These are phyloP conservation scores for Suillus paluster DNA, from an alignment of 768 basidiomycete genomes.

Conservation along the genomic window DNA sequence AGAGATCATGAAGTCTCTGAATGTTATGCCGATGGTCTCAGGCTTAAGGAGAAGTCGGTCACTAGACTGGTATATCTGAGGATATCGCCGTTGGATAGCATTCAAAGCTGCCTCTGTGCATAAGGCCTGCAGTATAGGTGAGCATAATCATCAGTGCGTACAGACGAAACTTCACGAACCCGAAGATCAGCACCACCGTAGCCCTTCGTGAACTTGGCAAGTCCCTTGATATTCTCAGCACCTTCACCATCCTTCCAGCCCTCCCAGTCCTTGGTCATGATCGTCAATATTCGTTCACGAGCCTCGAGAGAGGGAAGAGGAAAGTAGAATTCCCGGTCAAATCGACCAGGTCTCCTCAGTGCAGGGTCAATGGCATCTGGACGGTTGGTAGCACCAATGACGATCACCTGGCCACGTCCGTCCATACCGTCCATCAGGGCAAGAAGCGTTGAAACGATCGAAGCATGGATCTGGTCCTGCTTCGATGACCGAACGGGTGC, in stretches of 20 bases:
- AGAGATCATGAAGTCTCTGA: constrained; percentile 97
- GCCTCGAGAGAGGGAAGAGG: constrained; percentile 85
- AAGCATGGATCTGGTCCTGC: constrained; percentile 98
- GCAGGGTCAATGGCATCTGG: constrained; percentile 99
- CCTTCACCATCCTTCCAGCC: constrained; percentile 69
- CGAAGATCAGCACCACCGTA: constrained; percentile 97
- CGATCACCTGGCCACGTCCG: constrained; percentile 93
- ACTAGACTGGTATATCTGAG: constrained; percentile 93
- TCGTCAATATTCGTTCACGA: constrained; percentile 83
- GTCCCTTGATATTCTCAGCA: constrained; percentile 56
- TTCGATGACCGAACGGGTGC: constrained; percentile 98
- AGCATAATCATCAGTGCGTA: constrained; percentile 5
- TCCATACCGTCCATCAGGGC: constrained; percentile 99
- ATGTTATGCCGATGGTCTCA: constrained; percentile 79
- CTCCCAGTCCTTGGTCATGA: constrained; percentile 90
- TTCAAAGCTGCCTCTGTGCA: constrained; percentile 98
- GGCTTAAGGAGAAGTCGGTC: constrained; percentile 86
- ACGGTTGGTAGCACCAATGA: constrained; percentile 97
- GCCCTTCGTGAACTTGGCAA: constrained; percentile 92
- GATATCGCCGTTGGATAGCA: constrained; percentile 94
- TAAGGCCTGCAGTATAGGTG: constrained; percentile 61
- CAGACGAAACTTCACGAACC: constrained; percentile 50
- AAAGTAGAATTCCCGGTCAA: constrained; percentile 98
- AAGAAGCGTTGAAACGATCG: constrained; percentile 92
- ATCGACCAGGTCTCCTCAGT: constrained; percentile 88